These are phyloP conservation scores for Apiotrichum mycotoxinovorans DNA, from an alignment of 1,284 basidiomycete species.

Conservation along the genomic window DNA sequence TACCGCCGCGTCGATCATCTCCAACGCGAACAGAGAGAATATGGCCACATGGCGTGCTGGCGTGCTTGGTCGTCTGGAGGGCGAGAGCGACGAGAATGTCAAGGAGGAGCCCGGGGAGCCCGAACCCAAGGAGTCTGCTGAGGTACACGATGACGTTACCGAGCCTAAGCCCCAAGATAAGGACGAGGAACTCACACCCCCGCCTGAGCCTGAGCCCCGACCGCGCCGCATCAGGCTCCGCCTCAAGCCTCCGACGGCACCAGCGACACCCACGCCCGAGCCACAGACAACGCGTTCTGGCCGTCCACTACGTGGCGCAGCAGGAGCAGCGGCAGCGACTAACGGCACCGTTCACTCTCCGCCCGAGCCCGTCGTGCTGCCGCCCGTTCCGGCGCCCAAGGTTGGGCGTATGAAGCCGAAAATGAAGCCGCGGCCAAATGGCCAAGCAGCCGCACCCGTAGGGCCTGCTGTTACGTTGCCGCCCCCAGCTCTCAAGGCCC, in stretches of 20 bases:
- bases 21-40: constrained; percentile 25
- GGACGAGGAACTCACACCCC: constrained; percentile 2
- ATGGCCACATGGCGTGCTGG: constrained; percentile 16
- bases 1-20: constrained; percentile 31
- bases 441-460: too few relatives aligned
- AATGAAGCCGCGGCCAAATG: background rate
- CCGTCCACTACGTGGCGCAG: constrained; percentile 2
- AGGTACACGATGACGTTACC: background rate
- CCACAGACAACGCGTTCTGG: background rate
- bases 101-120: background rate
- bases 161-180: background rate
- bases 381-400: background rate
- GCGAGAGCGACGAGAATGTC: background rate
- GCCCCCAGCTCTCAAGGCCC: background rate
- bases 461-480: background rate
- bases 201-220: background rate
- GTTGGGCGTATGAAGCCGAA: background rate
- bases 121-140: too few relatives aligned
- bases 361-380: background rate
- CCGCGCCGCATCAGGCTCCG: constrained; percentile 4
- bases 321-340: background rate
- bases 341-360: background rate
- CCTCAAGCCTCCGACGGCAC: background rate
- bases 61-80: constrained; percentile 8
- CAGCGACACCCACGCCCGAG: background rate